Conservation (phyloP, 176 grass and related monocot genomes). For the Tillandsia fasciculata region DNA sequence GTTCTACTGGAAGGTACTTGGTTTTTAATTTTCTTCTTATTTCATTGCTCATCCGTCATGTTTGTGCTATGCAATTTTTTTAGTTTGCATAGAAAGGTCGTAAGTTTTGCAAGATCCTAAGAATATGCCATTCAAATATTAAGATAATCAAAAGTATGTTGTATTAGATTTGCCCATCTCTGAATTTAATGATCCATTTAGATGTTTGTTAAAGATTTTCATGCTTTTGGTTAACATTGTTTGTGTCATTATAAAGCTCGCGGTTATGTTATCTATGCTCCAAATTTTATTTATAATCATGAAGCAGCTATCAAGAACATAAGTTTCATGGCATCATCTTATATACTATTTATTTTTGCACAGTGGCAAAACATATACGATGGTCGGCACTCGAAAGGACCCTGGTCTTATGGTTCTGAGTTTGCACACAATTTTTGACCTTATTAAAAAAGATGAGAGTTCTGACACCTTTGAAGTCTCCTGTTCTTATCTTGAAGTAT, state of each 20-base stretch:
- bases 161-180: background rate
- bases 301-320: background rate
- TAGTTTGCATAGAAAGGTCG: slow-evolving; percentile 1
- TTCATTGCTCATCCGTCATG: background rate
- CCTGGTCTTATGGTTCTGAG: slow-evolving; percentile 99
- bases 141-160: background rate
- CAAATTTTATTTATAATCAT: background rate
- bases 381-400: slow-evolving; percentile 80
- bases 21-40: background rate
- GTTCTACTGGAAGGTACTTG: slow-evolving; percentile 96
- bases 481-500: slow-evolving; percentile 98
- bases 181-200: too few relatives aligned
- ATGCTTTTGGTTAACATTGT: too few relatives aligned
- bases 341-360: slow-evolving; percentile 19
- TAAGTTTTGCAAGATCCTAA: slow-evolving; percentile 4
- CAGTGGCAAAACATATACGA: slow-evolving; percentile 99
- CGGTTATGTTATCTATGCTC: background rate
- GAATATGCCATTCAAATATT: background rate
- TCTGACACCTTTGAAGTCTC: slow-evolving; percentile 84
- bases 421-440: slow-evolving; percentile 93
- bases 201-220: too few relatives aligned
- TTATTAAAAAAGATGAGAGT: slow-evolving; percentile 69
- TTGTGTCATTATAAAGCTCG: too few relatives aligned
- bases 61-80: background rate
- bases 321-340: slow-evolving; percentile 7